Conservation (phyloP, 2,329 filamentous ascomycete species). For the Hypocreales sp. region DNA sequence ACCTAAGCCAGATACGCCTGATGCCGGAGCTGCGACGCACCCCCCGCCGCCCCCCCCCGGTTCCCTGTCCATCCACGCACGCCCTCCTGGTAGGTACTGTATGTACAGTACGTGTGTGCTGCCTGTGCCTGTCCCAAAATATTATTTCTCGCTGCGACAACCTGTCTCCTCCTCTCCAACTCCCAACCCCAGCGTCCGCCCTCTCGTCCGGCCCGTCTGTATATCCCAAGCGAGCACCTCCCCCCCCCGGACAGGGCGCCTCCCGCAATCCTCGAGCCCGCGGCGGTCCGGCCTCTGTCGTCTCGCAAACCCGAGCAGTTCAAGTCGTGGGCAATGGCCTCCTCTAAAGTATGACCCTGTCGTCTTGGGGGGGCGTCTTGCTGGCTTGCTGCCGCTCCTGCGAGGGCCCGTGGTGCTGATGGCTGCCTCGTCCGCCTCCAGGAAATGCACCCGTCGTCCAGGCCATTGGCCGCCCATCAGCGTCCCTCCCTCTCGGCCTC, state of each 20-base stretch:
- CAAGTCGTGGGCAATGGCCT: slow-evolving; percentile 38
- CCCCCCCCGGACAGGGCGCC: slow-evolving; percentile 7
- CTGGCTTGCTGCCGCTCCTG: slow-evolving; percentile 15
- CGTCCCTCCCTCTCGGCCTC: slow-evolving; percentile 43
- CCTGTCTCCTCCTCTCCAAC: slow-evolving; percentile 4
- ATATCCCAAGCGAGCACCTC: no score
- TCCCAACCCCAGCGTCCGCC: slow-evolving; percentile 1
- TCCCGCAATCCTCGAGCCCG: slow-evolving; percentile 10
- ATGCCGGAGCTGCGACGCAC: slow-evolving; percentile 9
- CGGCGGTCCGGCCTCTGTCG: slow-evolving; percentile 16
- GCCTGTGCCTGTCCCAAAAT: slow-evolving; percentile 17
- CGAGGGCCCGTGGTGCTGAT: slow-evolving; percentile 19
- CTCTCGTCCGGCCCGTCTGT: not conserved
- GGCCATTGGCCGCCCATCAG: slow-evolving; percentile 51
- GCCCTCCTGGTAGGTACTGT: slow-evolving; percentile 5
- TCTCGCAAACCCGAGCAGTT: slow-evolving; percentile 17
- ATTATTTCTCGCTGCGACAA: slow-evolving; percentile 20
- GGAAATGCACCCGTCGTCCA: slow-evolving; percentile 50
- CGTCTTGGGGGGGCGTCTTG: slow-evolving; percentile 7
- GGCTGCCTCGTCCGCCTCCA: slow-evolving; percentile 16
- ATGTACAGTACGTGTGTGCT: no score
- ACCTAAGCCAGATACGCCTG: slow-evolving; percentile 10
- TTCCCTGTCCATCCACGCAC: slow-evolving; percentile 5
- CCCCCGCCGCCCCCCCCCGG: slow-evolving; percentile 9
- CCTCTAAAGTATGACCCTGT: slow-evolving; percentile 38